These are phyloP conservation scores for Sporisorium scitamineum DNA, from an alignment of 1,284 basidiomycete species.

Conservation along the genomic window DNA sequence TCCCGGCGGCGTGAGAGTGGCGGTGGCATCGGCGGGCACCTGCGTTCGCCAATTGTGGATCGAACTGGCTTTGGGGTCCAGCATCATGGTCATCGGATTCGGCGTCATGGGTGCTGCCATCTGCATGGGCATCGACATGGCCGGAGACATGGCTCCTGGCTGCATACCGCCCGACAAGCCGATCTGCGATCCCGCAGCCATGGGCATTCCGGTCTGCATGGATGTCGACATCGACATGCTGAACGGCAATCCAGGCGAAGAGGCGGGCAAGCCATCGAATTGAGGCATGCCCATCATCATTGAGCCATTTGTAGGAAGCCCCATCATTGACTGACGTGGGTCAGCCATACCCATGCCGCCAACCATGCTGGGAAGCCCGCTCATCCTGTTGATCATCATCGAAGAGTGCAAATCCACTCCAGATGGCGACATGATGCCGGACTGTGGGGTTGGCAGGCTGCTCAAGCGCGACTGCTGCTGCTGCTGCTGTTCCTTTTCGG, in stretches of 20 bases:
- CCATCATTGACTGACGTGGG: constrained; percentile 34
- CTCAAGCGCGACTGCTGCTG: constrained; percentile 13
- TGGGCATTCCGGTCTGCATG: constrained; percentile 30
- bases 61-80: constrained; percentile 50
- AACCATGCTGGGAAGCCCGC: constrained; percentile 34
- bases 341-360: constrained; percentile 22
- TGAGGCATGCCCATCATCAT: constrained; percentile 38
- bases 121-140: constrained; percentile 40
- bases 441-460: constrained; percentile 7
- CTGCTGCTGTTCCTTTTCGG: constrained; percentile 50
- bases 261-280: constrained; percentile 37
- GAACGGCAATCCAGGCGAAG: constrained; percentile 30
- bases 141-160: constrained; percentile 19
- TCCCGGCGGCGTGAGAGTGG: constrained; percentile 33
- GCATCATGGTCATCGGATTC: constrained; percentile 39
- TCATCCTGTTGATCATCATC: constrained; percentile 31
- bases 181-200: constrained; percentile 32
- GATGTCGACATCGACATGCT: constrained; percentile 24
- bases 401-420: constrained; percentile 26
- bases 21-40: constrained; percentile 47
- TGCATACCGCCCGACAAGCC: constrained; percentile 14
- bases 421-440: constrained; percentile 29
- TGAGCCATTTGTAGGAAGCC: constrained; percentile 22
- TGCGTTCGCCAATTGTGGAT: constrained; percentile 56
- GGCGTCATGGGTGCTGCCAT: constrained; percentile 23